Evolutionary conservation across 148 eudicot genomes (phyloP), one percentile per base, ranked within the genome.

Genomic region (Camellia lanceoleosa): DNA sequence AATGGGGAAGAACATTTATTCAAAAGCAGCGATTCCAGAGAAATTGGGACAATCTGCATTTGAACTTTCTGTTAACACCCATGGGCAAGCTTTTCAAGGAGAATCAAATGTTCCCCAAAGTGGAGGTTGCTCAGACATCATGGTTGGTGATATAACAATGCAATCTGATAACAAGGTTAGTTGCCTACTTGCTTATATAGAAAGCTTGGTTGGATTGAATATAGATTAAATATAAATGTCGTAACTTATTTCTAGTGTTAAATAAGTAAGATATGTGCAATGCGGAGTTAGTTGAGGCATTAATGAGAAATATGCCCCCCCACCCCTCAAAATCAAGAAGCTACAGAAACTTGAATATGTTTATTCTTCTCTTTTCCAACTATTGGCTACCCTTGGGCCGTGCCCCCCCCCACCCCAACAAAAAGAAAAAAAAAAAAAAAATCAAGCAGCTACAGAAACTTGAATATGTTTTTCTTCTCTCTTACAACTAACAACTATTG

Each of bases 161-260:
- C 78, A 64, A 60, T 63, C 69, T 23, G 68, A 83, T 52, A 7
- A 64, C 76, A 71, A 80, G 80, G 79, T 83, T 56, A 12, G 70
- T 64, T 62, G 52, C 52, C 19, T 44, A 38, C 43, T 54, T 73
- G 44, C 44, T 73, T 73, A 23, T 14, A 64, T 42, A 3, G 54
- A 44, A 13, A 63, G 43, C 19, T 47, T 47, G 6, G 5, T 10
- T n/a, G 43, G 56, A 4, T 10, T n/a, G 43, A 42, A 9, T 64
- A 64, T 42, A 12, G 59, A 77, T 49, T 43, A 2, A 41, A 14
- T 16, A 23, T 8, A 51, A 20, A 14, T 51, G 60, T 52, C 0
- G 65, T 38, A 56, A 58, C 62, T 30, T 30, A 30, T 30, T 30
- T 30, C 38, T 30, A 30, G 38, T 30, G 38, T 30, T 30, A 30